phyloP scores from a whole-genome alignment of 108 stramenopile species.

The Chaetoceros tenuissimus region DNA sequence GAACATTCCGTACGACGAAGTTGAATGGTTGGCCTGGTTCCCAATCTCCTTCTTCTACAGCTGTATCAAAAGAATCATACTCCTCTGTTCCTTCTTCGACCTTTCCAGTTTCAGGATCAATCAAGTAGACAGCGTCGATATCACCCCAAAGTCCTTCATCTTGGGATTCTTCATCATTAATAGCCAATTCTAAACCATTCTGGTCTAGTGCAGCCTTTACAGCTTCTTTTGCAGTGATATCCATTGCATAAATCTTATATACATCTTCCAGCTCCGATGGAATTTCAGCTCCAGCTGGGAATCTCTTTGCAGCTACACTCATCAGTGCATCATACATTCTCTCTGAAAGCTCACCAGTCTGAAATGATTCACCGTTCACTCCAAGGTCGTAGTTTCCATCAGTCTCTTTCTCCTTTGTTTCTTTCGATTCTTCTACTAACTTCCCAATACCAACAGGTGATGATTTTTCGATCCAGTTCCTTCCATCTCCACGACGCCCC shows the following conservation, averaged over 20 bases:
- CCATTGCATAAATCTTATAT: constrained; percentile 63
- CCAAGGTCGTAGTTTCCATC: constrained; percentile 60
- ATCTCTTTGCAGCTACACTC: constrained; percentile 13
- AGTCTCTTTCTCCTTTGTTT: constrained; percentile 9
- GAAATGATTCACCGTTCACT: constrained; percentile 51
- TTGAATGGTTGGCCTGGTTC: constrained; percentile 68
- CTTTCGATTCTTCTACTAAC: constrained; percentile 13
- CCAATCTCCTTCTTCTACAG: constrained; percentile 47
- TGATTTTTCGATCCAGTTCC: constrained; percentile 52
- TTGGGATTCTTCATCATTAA: constrained; percentile 45
- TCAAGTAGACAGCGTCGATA: constrained; percentile 49
- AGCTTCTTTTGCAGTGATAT: constrained; percentile 77
- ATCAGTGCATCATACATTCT: constrained; percentile 62
- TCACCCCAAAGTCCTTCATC: constrained; percentile 72
- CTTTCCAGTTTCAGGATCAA: constrained; percentile 33
- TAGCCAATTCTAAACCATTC: constrained; percentile 55
- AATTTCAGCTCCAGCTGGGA: constrained; percentile 13
- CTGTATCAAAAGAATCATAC: constrained; percentile 54
- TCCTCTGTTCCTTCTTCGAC: constrained; percentile 12
- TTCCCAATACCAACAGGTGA: constrained; percentile 34
- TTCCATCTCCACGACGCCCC: constrained; percentile 27
- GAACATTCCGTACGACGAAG: constrained; percentile 68
- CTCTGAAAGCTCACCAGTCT: constrained; percentile 47
- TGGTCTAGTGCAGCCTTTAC: constrained; percentile 59
- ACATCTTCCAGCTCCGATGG: constrained; percentile 33